These are phyloP conservation scores for Angophora floribunda DNA, from an alignment of 345 rosid genomes.

Conservation along the genomic window DNA sequence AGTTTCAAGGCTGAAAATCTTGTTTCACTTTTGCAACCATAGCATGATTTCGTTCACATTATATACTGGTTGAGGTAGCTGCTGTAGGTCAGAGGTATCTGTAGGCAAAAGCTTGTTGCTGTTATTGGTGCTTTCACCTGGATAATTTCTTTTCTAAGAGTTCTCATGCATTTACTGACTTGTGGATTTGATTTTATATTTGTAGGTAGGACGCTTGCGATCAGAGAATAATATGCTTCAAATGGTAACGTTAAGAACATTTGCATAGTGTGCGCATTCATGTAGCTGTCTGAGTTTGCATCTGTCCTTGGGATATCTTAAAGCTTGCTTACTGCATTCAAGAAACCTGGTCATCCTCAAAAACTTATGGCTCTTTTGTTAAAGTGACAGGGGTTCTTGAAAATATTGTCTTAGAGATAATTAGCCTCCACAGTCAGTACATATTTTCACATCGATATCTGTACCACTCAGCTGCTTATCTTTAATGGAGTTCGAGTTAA, in stretches of 20 bases:
- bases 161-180: background rate
- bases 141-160: background rate
- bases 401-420: background rate
- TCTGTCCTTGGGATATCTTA: background rate
- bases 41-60: background rate
- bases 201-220: constrained; percentile 47
- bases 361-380: background rate
- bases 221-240: constrained; percentile 78
- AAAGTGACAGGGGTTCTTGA: background rate
- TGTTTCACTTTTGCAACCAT: background rate
- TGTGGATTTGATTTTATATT: background rate
- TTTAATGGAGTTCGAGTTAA: background rate
- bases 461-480: background rate
- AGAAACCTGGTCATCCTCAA: background rate
- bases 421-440: background rate
- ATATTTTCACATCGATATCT: background rate
- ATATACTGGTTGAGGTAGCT: background rate
- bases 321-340: background rate
- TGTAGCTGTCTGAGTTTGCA: background rate
- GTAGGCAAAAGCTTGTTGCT: background rate
- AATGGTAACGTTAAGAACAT: constrained; percentile 40
- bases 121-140: background rate
- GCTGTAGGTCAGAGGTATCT: background rate
- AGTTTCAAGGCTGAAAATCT: background rate
- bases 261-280: background rate